Evolutionary conservation across 1,139 yeast species (phyloP), one percentile per base, ranked within the genome.

Genomic region (Lodderomyces beijingensis): DNA sequence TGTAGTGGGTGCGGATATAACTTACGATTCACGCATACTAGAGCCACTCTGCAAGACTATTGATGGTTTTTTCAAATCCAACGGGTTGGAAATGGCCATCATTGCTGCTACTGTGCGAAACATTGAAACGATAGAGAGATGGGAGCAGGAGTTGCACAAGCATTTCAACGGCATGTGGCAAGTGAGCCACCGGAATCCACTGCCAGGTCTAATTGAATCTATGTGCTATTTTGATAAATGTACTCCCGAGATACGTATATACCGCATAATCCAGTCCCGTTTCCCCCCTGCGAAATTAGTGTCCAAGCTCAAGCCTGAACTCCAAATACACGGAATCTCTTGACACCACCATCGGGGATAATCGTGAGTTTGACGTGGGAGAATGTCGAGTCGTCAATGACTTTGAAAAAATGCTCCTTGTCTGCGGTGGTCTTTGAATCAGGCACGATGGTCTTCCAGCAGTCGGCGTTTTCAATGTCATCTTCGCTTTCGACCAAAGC

Each of bases 261-360:
- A 71, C 33, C 16, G 22, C 20, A 30, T 30, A 27, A 18, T 7
- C 16, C 8, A 3, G 14, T 11, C 30, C 20, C 10, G 9, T 8
- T 19, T 19, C 10, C 21, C 21, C 10, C 21, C 21, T 19, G 7
- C n/a, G n/a, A n/a, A n/a, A n/a, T n/a, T n/a, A n/a, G n/a, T n/a
- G 13, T 4, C 12, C n/a, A 20, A 9, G 12, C 13, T 32, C 25
- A 35, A 10, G 38, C 50, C 35, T 72, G 60, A 16, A 72, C 66
- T 24, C 96, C 97, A 51, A 76, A 74, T 19, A 87, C 91, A 45
- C 95, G 74, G 28, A 89, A 62, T 55, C 97, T 75, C 68, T 89
- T 89, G 37, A 88, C 87, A 41, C 97, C 97, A 34, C 97, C 97
- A 51, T 89, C 97, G 19, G 97, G 97, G 42, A 88, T 83, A 54